phyloP scores from a whole-genome alignment of 352 stramenopile species.

The Aphanomyces astaci region DNA sequence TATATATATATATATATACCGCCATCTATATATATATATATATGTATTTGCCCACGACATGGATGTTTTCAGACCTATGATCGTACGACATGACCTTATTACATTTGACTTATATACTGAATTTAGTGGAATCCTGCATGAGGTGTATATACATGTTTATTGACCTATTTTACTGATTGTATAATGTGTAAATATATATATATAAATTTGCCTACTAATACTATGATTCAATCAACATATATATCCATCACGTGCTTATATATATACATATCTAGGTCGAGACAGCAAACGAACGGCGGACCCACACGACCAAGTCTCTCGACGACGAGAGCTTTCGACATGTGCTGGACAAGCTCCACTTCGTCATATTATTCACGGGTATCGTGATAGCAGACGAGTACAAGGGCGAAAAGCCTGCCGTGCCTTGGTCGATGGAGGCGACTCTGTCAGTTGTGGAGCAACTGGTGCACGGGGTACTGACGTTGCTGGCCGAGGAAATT shows the following conservation, averaged over 20 bases:
- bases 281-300: not conserved
- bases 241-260: too few species aligned
- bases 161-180: not conserved
- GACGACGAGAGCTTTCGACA: conserved; percentile 26
- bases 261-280: conserved; percentile 4
- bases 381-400: conserved; percentile 77
- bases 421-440: conserved; percentile 27
- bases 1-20: conserved; percentile 11
- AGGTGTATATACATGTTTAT: not conserved
- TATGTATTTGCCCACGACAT: too few species aligned
- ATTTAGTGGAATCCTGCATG: too few species aligned
- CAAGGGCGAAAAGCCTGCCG: conserved; percentile 56
- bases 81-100: too few species aligned
- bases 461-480: conserved; percentile 42
- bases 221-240: too few species aligned
- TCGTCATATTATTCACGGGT: conserved; percentile 63
- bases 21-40: too few species aligned
- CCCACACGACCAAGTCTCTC: not conserved
- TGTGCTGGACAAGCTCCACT: conserved; percentile 72
- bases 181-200: too few species aligned
- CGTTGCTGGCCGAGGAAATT: conserved; percentile 28
- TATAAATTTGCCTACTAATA: too few species aligned
- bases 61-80: too few species aligned
- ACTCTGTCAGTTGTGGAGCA: conserved; percentile 34
- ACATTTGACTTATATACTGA: too few species aligned